Conservation (phyloP, 2,329 filamentous ascomycete species). For the Nemania sp. region DNA sequence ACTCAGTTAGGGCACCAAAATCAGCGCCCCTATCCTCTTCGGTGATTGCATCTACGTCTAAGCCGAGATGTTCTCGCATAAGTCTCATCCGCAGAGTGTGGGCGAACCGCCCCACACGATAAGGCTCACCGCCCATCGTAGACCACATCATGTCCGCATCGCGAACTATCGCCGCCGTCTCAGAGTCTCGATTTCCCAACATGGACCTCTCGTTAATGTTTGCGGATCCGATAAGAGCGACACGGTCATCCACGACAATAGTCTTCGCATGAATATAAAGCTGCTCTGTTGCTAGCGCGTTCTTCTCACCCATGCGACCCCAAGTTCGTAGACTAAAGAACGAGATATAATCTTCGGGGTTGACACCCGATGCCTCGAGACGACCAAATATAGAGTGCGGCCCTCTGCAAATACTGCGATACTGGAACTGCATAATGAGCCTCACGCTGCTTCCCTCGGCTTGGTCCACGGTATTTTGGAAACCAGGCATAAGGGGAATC, state of each 20-base stretch:
- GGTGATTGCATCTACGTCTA: constrained; percentile 89
- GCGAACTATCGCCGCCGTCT: constrained; percentile 85
- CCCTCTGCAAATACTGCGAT: constrained; percentile 91
- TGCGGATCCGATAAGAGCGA: constrained; percentile 92
- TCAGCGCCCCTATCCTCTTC: constrained; percentile 76
- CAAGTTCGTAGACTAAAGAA: constrained; percentile 93
- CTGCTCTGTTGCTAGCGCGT: constrained; percentile 88
- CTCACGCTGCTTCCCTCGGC: constrained; percentile 93
- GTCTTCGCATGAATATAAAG: constrained; percentile 98
- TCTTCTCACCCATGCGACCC: constrained; percentile 84
- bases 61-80: constrained; percentile 95
- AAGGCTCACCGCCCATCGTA: constrained; percentile 86
- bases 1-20: constrained; percentile 58
- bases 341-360: constrained; percentile 91
- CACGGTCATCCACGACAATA: constrained; percentile 92
- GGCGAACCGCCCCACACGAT: constrained; percentile 87
- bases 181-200: constrained; percentile 88
- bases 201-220: constrained; percentile 99
- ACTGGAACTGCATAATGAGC: constrained; percentile 96
- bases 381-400: constrained; percentile 90
- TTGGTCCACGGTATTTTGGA: constrained; percentile 93
- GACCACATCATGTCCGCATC: constrained; percentile 93
- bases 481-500: constrained; percentile 96
- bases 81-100: constrained; percentile 89
- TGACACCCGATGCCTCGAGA: constrained; percentile 76